Base-by-base conservation (phyloP, 208 protist species). In the Crithidia bombi region DNA sequence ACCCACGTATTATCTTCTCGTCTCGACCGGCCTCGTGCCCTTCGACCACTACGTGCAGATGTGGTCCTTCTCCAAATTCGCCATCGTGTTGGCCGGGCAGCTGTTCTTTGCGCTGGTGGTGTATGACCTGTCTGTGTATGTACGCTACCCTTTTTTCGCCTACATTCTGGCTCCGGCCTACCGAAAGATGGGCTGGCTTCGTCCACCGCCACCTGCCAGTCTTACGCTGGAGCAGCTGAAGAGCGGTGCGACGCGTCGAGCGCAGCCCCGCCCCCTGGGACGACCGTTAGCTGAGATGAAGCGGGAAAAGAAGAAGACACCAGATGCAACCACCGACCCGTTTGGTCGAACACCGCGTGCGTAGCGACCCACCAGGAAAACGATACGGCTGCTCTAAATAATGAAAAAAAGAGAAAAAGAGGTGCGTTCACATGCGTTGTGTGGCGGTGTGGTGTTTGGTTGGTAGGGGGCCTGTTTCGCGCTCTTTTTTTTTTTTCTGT, bases 81-180 rank as follows among this genome's bases (percentile, higher is more conserved):
- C 65, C 19, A 69, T 91, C 35, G 80, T 89, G 19, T 59, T 91
- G 17, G 75, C 61, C 0, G 89, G 89, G 9, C 89, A 94, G 73
- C 46, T 87, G 1, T 67, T 84, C 57, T 55, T 92, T 21, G 86
- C 81, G 36, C 21, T 94, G 19, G 49, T 91, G 25, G 67, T 94
- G 35, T 94, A 94, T 71, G 89, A 94, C 65, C 46, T 91, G 39
- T 88, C 82, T 0, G 86, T 91, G 19, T 94, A 94, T 39, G 51
- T 92, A 30, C 89, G 89, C 5, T 92, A 92, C 54, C 89, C 89
- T 0, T 71, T 90, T 30, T 94, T 94, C 47, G 79, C 85, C 17
- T 59, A 87, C 35, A 65, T 90, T 1, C 52, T 94, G 25, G 89
- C 84, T 0, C 89, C 89, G n/a, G 12, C 71, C 2, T 94, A 86